Base-by-base conservation (phyloP, 345 rosid species). In the Lumnitzera racemosa region DNA sequence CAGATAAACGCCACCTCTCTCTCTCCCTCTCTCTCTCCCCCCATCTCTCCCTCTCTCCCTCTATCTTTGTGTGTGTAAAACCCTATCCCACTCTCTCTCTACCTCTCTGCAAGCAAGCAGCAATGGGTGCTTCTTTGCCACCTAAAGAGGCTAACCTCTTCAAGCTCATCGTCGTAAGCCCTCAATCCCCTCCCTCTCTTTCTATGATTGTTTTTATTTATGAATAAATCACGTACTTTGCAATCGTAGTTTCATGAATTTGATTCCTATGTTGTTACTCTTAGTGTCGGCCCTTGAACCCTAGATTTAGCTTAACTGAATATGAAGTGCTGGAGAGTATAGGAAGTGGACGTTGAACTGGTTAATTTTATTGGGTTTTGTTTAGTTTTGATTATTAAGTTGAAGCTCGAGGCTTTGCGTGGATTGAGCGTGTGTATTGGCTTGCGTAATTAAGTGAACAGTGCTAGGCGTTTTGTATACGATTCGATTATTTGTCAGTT, bases 61-160 rank as follows among this genome's bases (percentile, higher is more conserved):
- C 31, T 5, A 4, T 36, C 9, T 36, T 1, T 36, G 43, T 9
- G 10, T 36, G 9, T 36, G 10, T 36, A 36, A 36, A 36, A 36
- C 43, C 43, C 43, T 36, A 36, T 36, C 43, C 31, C 31, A 27
- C 17, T 31, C 47, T 46, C 16, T 15, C 29, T 36, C 20, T 17
- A 24, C 6, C 10, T 16, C 55, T 24, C 46, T 47, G 25, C 51
- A 59, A 24, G 25, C 74, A 10, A 0, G 49, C 11, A 64, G 48
- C 74, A 81, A 90, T 90, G 99, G 99, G 98, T 52, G 89, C 96
- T 67, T 83, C 99, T 48, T 82, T 95, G 81, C 99, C 99, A 77
- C 81, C 92, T 57, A 95, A 95, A 77, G 99, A 95, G 81, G 99
- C 99, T 66, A 95, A 88, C 76, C 99, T 86, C 79, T 95, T 95